Conservation (phyloP, 345 rosid species). For the Citropsis articulata region DNA sequence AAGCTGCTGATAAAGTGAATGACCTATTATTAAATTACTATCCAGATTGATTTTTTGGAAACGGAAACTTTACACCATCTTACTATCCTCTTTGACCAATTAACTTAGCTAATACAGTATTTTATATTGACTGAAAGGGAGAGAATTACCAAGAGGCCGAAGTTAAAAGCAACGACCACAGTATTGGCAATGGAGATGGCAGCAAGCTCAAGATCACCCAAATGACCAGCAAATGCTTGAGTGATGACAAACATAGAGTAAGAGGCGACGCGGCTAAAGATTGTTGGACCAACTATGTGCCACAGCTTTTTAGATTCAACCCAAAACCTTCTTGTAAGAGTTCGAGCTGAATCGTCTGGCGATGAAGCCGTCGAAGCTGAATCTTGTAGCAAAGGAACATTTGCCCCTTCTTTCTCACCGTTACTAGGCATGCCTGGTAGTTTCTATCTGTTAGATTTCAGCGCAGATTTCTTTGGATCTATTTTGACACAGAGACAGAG, state of each 20-base stretch:
- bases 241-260: slow-evolving; percentile 74
- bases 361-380: background rate
- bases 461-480: no score
- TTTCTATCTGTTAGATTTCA: no score
- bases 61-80: no score
- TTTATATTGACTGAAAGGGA: background rate
- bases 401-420: no score
- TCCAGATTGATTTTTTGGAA: no score
- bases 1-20: no score
- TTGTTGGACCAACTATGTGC: slow-evolving; percentile 43
- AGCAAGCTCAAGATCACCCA: slow-evolving; percentile 81
- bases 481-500: no score
- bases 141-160: slow-evolving; percentile 72
- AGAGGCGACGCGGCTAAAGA: slow-evolving; percentile 29
- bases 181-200: slow-evolving; percentile 66
- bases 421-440: no score
- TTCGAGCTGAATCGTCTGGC: background rate
- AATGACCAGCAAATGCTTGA: slow-evolving; percentile 89
- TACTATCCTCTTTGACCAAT: background rate
- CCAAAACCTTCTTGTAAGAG: slow-evolving; percentile 43
- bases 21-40: no score
- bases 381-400: background rate
- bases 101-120: background rate
- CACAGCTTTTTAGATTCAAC: slow-evolving; percentile 82
- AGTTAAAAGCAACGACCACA: slow-evolving; percentile 70